These are phyloP conservation scores for Phascolomyces articulosus DNA, from an alignment of 371 early-diverging fungal species.

Conservation along the genomic window DNA sequence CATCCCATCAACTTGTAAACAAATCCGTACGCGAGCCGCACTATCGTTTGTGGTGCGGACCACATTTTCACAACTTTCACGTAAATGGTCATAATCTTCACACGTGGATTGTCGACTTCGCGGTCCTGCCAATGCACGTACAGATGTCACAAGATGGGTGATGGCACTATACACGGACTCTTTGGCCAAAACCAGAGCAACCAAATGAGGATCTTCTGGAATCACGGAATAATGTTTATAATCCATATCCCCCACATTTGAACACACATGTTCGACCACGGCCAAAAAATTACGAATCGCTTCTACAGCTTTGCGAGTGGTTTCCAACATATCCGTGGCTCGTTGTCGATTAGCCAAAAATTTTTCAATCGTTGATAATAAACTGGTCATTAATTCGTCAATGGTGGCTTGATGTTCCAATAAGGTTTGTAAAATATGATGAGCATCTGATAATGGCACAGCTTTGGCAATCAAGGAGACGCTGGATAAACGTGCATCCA, in stretches of 20 bases:
- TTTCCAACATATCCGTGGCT: constrained; percentile 45
- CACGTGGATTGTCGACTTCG: constrained; percentile 10
- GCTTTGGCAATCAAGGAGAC: constrained; percentile 30
- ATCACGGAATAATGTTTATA: constrained; percentile 35
- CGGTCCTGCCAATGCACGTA: constrained; percentile 33
- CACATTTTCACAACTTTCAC: constrained; percentile 38
- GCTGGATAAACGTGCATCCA: constrained; percentile 23
- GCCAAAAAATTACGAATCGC: constrained; percentile 42
- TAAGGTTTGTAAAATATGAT: constrained; percentile 32
- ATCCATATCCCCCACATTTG: constrained; percentile 37
- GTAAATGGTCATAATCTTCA: constrained; percentile 27
- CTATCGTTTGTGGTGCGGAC: constrained; percentile 36
- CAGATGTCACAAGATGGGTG: constrained; percentile 49
- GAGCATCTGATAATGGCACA: constrained; percentile 27
- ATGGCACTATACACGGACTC: constrained; percentile 52
- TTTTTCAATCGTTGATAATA: constrained; percentile 28
- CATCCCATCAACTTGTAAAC: constrained; percentile 16
- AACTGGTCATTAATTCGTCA: constrained; percentile 25
- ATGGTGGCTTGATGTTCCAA: constrained; percentile 33
- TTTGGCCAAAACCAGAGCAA: constrained; percentile 45
- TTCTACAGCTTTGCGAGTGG: constrained; percentile 45
- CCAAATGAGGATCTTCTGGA: constrained; percentile 46
- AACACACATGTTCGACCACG: constrained; percentile 46
- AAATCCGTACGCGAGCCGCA: constrained; percentile 32
- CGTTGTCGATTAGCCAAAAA: constrained; percentile 27